Percentiles rank a stretch among this genome's conserved stretches.
Conservation (phyloP, 2,329 filamentous ascomycete genomes). For the Penicillium italicum region DNA sequence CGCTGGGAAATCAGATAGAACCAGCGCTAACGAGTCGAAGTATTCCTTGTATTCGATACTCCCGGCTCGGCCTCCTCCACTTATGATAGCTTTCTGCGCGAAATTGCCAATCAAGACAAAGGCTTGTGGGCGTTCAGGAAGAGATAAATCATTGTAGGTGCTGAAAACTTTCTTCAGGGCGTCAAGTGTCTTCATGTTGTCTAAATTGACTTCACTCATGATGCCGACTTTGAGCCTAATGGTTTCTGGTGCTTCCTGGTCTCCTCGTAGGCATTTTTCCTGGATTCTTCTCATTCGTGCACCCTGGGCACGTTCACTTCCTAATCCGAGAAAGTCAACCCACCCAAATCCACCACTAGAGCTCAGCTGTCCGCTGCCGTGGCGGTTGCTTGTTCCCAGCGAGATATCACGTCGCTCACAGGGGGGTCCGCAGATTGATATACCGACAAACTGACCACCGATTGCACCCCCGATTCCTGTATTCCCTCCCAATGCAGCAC, state of each 20-base stretch:
- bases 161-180: constrained; percentile 76
- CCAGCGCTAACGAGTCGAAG: constrained; percentile 80
- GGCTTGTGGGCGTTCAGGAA: constrained; percentile 65
- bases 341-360: constrained; percentile 84
- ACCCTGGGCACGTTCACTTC: constrained; percentile 81
- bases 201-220: constrained; percentile 80
- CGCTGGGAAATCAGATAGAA: constrained; percentile 76
- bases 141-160: constrained; percentile 64
- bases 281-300: constrained; percentile 79
- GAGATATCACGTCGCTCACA: constrained; percentile 80
- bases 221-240: constrained; percentile 61
- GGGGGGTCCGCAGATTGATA: constrained; percentile 86
- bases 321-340: constrained; percentile 92
- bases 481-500: constrained; percentile 68
- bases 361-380: constrained; percentile 35
- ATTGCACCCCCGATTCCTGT: constrained; percentile 85
- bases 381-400: constrained; percentile 62
- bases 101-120: constrained; percentile 90
- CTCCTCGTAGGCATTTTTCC: constrained; percentile 56
- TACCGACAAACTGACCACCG: constrained; percentile 85
- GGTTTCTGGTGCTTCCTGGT: constrained; percentile 28
- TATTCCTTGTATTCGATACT: constrained; percentile 97
- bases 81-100: constrained; percentile 54
- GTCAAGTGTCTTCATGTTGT: constrained; percentile 74
- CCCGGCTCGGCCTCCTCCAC: constrained; percentile 67